A percentile compares a stretch with the other conserved stretches of the same genome.
Conservation (phyloP, 2,329 filamentous ascomycete species). For the Colletotrichum sp. region DNA sequence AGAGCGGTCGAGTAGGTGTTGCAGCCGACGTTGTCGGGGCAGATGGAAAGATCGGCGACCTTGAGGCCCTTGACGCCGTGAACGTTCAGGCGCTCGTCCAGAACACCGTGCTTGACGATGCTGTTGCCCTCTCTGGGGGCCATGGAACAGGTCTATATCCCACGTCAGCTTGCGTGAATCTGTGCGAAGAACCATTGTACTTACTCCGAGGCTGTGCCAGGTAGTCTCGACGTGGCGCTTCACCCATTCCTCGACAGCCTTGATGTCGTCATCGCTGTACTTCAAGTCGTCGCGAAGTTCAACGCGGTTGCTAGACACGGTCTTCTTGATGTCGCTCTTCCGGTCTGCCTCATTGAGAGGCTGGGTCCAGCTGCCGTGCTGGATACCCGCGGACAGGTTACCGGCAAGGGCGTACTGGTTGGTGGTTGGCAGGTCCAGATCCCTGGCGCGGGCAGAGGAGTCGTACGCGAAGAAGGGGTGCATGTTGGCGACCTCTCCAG, state of each 20-base stretch:
- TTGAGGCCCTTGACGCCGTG: conserved; percentile 79
- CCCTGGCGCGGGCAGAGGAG: conserved; percentile 70
- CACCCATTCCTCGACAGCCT: conserved; percentile 72
- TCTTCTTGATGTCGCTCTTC: conserved; percentile 45
- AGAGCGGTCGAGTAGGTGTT: conserved; percentile 74
- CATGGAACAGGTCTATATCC: conserved; percentile 71
- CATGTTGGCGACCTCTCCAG: conserved; percentile 71
- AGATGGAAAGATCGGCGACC: conserved; percentile 78
- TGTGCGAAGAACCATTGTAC: conserved; percentile 17
- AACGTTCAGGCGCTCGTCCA: conserved; percentile 79
- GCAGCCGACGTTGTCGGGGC: conserved; percentile 78
- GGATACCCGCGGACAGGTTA: conserved; percentile 73
- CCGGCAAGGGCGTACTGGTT: conserved; percentile 77
- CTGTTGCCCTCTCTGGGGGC: conserved; percentile 77
- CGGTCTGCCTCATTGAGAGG: conserved; percentile 60
- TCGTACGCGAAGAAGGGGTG: conserved; percentile 78
- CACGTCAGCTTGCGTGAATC: not conserved
- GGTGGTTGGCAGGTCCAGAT: conserved; percentile 77
- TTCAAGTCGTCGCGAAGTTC: conserved; percentile 66
- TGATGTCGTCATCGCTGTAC: conserved; percentile 68
- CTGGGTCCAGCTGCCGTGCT: conserved; percentile 75
- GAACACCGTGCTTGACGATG: conserved; percentile 80
- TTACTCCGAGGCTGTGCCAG: conserved; percentile 67
- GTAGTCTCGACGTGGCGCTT: conserved; percentile 79
- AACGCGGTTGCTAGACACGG: conserved; percentile 69